These are phyloP conservation scores for Daldinia sp. DNA, from an alignment of 2,329 filamentous ascomycete genomes.

Conservation along the genomic window DNA sequence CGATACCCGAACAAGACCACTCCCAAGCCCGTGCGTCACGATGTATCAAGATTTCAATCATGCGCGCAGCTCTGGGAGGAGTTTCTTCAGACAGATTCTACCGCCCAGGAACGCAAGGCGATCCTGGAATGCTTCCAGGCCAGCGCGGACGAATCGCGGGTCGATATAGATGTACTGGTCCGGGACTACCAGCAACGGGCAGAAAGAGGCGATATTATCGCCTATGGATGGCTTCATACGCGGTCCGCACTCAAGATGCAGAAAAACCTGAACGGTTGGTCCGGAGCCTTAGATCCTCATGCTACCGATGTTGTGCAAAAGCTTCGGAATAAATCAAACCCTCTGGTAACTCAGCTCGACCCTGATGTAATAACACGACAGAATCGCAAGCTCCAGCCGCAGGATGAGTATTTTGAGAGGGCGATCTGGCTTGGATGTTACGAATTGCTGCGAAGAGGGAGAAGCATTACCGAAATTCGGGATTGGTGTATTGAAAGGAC, in stretches of 20 bases:
- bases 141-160: conserved; percentile 70
- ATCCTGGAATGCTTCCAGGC: conserved; percentile 88
- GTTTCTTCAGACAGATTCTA: conserved; percentile 76
- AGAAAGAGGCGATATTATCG: conserved; percentile 81
- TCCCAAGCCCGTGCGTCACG: conserved; percentile 49
- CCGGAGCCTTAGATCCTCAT: conserved; percentile 69
- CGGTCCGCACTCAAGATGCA: conserved; percentile 88
- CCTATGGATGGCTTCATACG: conserved; percentile 92
- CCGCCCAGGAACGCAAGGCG: conserved; percentile 79
- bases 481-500: conserved; percentile 88
- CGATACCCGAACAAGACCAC: conserved; percentile 60
- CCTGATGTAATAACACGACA: conserved; percentile 90
- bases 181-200: conserved; percentile 78
- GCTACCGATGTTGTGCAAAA: conserved; percentile 64
- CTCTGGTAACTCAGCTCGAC: conserved; percentile 86
- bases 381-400: conserved; percentile 75
- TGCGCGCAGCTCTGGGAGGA: conserved; percentile 64
- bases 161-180: conserved; percentile 78
- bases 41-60: conserved; percentile 43
- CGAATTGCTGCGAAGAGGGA: conserved; percentile 89
- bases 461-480: conserved; percentile 74
- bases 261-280: conserved; percentile 78
- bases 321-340: conserved; percentile 65
- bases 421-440: conserved; percentile 95
- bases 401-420: conserved; percentile 88